phyloP scores from a whole-genome alignment of 2,329 filamentous ascomycete species.

The Zarea fungicola region DNA sequence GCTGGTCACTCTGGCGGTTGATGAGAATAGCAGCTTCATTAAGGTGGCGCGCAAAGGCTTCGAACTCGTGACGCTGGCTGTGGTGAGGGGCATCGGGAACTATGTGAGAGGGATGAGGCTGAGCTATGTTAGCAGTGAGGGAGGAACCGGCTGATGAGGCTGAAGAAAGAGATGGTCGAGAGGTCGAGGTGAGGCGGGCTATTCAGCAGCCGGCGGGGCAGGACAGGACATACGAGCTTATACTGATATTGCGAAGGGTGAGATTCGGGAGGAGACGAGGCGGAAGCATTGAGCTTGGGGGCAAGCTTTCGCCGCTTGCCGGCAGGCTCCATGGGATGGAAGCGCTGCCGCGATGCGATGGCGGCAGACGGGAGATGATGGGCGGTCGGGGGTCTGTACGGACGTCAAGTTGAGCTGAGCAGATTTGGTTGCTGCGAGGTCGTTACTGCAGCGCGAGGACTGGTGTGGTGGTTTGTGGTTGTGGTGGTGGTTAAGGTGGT shows the following conservation, averaged over 20 bases:
- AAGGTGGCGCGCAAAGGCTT: conserved; percentile 61
- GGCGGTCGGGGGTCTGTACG: no score
- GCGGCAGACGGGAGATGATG: not conserved
- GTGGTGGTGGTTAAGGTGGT: not conserved
- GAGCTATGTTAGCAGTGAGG: conserved; percentile 18
- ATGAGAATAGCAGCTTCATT: conserved; percentile 65
- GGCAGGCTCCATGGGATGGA: conserved; percentile 34
- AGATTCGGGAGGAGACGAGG: conserved; percentile 8
- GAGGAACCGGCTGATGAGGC: not conserved
- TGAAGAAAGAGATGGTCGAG: conserved; percentile 33
- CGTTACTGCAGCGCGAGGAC: no score
- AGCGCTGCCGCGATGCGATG: conserved; percentile 1
- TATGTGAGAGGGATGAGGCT: conserved; percentile 6
- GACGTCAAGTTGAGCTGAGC: no score
- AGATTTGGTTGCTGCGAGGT: no score
- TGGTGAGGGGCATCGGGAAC: conserved; percentile 16
- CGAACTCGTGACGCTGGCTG: conserved; percentile 56
- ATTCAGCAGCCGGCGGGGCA: no score
- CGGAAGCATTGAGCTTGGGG: conserved; percentile 31
- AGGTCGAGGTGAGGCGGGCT: no score
- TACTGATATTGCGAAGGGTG: conserved; percentile 21
- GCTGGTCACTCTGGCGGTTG: conserved; percentile 54
- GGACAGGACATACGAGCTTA: conserved; percentile 11
- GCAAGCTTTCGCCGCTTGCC: conserved; percentile 40
- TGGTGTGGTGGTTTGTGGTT: no score